Evolutionary conservation across 176 grass and related monocot species (phyloP), one percentile per base, ranked within the genome.

Genomic region (Lolium multiflorum): DNA sequence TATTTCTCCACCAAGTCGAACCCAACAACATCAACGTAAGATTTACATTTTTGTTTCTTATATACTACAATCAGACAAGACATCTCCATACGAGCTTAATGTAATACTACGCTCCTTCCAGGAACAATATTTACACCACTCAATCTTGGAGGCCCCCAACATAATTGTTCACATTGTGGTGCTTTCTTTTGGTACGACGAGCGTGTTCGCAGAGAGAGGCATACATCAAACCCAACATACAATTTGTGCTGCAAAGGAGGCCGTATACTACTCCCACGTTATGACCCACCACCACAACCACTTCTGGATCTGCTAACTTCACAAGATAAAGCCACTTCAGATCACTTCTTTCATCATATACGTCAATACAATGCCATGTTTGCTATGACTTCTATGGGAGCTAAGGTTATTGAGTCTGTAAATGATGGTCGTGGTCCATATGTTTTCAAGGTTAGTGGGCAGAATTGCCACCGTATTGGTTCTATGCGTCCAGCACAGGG

Each of bases 391-490:
- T 72, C 41, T 6, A 73, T 73, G 20, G 70, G 70, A 73, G 9
- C 10, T 20, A 73, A 43, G 10, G 41, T 73, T 43, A 73, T 48
- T 12, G 70, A 73, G 6, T 73, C 70, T 44, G 6, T 58, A 9
- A 58, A 73, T 6, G 41, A 72, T n/a, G 55, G 70, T 48, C 41
- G 13, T 22, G 70, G 10, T 48, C 55, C 55, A 60, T 79, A 79
- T 44, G 76, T 79, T 22, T 79, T 79, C 31, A 79, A 79, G 37
- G 49, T 79, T 6, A 79, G 55, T 24, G 76, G 76, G 1, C 54
- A 78, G 5, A 56, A 41, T 6, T 78, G 76, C 54, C 76, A 54
- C 15, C 51, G 51, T 54, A 16, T 54, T 54, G 51, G 14, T 17
- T 54, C 14, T 54, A 54, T 54, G 58, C 58, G 0, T 54, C 77